Base-by-base conservation (phyloP, 352 stramenopile species). In the Phytophthora kernoviae region DNA sequence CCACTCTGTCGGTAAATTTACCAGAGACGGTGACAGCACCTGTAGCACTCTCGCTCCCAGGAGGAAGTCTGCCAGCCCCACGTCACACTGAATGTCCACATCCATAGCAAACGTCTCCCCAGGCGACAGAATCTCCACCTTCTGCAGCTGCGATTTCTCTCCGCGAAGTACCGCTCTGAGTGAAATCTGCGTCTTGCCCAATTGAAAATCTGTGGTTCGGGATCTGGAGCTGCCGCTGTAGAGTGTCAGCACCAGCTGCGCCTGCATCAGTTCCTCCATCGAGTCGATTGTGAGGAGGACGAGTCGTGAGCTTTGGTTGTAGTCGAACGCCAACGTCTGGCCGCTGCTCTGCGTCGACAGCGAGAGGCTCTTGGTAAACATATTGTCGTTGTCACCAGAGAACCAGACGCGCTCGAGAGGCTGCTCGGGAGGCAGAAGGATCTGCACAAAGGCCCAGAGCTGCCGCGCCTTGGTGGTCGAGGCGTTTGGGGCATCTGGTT, bases 361-460 rank as follows among this genome's bases (percentile, higher is more conserved):
- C 27, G 63, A 41, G 11, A 90, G 45, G 53, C 58, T 80, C 37
- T 58, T 63, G 9, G 75, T 84, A 34, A 73, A 62, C 54, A 68
- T 68, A 41, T 88, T 88, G 43, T 80, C 81, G 36, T 85, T 69
- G 14, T 87, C 75, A 0, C 20, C 39, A 3, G 56, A 15, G 56
- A 90, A 90, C 81, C 81, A 90, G 12, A 87, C 59, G 36, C 59
- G 42, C 30, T 84, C 68, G 17, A 82, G 56, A 0, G 69, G 55
- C 44, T 59, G 53, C 27, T 68, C 66, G 4, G 27, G 44, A 17
- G 51, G 50, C 26, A 62, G 17, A 14, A 81, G 68, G 8, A 88
- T 33, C 55, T 80, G 54, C 51, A 90, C 71, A 24, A 54, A 65
- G 14, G 36, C 51, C 77, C 75, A 89, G 17, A 87, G n/a, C 5